Conservation (phyloP, 495 filamentous ascomycete genomes). For the Lophium mytilinum region DNA sequence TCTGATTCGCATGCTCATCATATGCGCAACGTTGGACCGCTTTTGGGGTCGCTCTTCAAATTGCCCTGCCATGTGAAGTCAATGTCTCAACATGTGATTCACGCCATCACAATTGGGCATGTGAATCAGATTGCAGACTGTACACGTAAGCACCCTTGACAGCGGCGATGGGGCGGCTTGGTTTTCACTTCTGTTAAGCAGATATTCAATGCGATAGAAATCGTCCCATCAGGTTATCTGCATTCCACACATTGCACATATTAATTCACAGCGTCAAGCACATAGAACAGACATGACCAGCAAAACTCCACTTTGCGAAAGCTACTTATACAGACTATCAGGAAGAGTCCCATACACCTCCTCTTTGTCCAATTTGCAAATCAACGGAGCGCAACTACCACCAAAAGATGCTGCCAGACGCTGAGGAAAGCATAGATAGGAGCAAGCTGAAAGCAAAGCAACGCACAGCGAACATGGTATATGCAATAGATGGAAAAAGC, state of each 20-base stretch:
- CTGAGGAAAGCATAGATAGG: neutral
- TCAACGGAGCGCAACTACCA: neutral
- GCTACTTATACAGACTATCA: conserved; percentile 1
- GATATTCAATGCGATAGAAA: too few relatives aligned
- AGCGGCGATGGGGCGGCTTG: too few relatives aligned
- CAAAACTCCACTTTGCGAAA: neutral
- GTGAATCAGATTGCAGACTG: too few relatives aligned
- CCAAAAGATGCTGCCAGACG: neutral
- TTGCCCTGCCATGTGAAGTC: too few relatives aligned
- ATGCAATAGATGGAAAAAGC: conserved; percentile 10
- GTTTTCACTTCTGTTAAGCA: too few relatives aligned
- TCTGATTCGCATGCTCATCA: too few relatives aligned
- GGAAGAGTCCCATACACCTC: neutral
- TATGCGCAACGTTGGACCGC: too few relatives aligned
- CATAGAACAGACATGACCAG: neutral
- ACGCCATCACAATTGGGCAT: too few relatives aligned
- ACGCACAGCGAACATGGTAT: conserved; percentile 15
- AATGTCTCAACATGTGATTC: too few relatives aligned
- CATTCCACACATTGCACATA: neutral
- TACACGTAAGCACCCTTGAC: too few relatives aligned
- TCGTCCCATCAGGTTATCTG: too few relatives aligned
- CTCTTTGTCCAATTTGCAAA: neutral
- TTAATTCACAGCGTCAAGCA: neutral
- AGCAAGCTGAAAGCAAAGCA: neutral
- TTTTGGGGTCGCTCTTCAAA: too few relatives aligned